Evolutionary conservation across 2,329 filamentous ascomycete genomes (phyloP).

Genomic region (Fusarium austroafricanum): DNA sequence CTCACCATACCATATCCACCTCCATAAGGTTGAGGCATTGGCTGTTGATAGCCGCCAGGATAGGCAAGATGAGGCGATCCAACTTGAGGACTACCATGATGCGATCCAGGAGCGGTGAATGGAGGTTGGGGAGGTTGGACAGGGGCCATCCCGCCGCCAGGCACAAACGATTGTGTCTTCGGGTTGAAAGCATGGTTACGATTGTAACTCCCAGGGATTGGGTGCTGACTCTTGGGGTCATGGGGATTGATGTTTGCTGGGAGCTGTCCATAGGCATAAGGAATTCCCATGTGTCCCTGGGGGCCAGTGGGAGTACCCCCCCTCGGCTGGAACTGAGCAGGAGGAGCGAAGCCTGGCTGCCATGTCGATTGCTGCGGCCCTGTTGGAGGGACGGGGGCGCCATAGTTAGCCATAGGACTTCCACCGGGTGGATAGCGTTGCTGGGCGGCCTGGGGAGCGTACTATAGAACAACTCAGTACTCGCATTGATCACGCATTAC

Average conservation of each 20-base stretch:
- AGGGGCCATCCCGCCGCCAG: slow-evolving; percentile 64
- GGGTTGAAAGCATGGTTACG: slow-evolving; percentile 88
- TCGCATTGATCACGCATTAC: background rate
- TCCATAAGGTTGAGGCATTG: slow-evolving; percentile 60
- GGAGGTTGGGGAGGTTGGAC: slow-evolving; percentile 61
- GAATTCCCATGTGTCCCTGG: slow-evolving; percentile 52
- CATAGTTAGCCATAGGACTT: slow-evolving; percentile 54
- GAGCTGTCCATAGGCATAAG: slow-evolving; percentile 84
- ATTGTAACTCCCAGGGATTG: slow-evolving; percentile 85
- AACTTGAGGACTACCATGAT: slow-evolving; percentile 66
- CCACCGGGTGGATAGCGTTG: slow-evolving; percentile 50
- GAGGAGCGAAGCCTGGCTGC: slow-evolving; percentile 53
- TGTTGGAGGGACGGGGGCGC: slow-evolving; percentile 48
- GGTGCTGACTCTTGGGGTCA: slow-evolving; percentile 81
- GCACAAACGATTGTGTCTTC: slow-evolving; percentile 92
- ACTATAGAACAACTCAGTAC: slow-evolving; percentile 42
- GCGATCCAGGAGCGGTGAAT: slow-evolving; percentile 61
- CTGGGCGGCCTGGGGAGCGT: slow-evolving; percentile 48
- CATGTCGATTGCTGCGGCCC: slow-evolving; percentile 50
- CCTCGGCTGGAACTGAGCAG: slow-evolving; percentile 48
- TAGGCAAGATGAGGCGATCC: slow-evolving; percentile 64
- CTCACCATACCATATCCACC: slow-evolving; percentile 66
- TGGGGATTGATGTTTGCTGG: slow-evolving; percentile 76
- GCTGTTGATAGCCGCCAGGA: slow-evolving; percentile 59
- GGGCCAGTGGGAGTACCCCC: slow-evolving; percentile 49